Conservation (phyloP, 2,329 filamentous ascomycete species). For the Phialophora verrucosa region DNA sequence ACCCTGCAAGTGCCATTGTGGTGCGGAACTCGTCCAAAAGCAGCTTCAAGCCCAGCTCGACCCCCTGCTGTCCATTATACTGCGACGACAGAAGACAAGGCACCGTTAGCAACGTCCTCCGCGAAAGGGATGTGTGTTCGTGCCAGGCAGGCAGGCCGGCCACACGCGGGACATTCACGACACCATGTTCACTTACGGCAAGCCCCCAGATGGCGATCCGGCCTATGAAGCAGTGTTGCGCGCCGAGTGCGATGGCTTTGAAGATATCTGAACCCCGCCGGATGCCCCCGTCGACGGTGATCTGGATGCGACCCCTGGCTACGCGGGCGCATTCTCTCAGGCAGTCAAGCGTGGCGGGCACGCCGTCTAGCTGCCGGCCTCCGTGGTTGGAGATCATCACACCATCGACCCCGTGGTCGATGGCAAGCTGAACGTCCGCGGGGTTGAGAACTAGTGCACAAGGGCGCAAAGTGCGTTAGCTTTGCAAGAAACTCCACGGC, state of each 20-base stretch:
- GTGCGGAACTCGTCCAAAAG: constrained; percentile 38
- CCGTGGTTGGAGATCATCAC: constrained; percentile 32
- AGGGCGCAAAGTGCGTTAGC: neutral
- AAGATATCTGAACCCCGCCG: constrained; percentile 46
- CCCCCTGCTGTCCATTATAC: constrained; percentile 38
- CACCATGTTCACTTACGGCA: neutral
- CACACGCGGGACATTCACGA: too few relatives aligned
- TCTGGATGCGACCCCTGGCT: constrained; percentile 33
- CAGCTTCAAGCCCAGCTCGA: constrained; percentile 37
- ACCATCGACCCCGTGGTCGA: constrained; percentile 29
- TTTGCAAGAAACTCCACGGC: neutral
- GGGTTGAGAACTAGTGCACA: constrained; percentile 14
- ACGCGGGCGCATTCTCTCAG: constrained; percentile 29
- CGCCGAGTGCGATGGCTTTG: constrained; percentile 46
- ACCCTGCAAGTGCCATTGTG: constrained; percentile 38
- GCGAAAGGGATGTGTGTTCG: too few relatives aligned
- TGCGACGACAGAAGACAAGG: neutral
- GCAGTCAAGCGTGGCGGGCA: constrained; percentile 29
- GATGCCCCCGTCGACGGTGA: constrained; percentile 43
- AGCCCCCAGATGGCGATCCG: constrained; percentile 45
- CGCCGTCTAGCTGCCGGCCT: constrained; percentile 32
- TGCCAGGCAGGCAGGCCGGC: too few relatives aligned
- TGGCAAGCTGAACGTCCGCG: constrained; percentile 30
- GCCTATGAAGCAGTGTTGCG: constrained; percentile 44
- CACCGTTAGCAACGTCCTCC: too few relatives aligned